A percentile compares a stretch with the other conserved stretches of the same genome.
These are phyloP conservation scores for Colletotrichum endophyticum DNA, from an alignment of 2,329 filamentous ascomycete genomes.

Conservation along the genomic window DNA sequence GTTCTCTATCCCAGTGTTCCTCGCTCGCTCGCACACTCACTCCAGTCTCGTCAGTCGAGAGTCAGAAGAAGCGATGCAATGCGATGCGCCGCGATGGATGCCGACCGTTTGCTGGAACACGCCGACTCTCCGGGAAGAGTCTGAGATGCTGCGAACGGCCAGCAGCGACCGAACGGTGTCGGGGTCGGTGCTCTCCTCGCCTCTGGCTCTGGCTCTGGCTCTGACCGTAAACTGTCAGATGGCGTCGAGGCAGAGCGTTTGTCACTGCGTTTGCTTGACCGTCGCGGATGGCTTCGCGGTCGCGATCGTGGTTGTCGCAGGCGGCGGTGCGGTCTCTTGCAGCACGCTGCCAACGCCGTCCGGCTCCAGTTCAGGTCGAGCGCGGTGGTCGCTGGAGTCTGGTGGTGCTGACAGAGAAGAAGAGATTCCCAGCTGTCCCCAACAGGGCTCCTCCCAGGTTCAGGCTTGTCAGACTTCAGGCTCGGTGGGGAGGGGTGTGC, in stretches of 20 bases:
- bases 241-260: slow-evolving; percentile 11
- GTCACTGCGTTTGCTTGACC: slow-evolving; percentile 12
- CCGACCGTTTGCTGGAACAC: slow-evolving; percentile 19
- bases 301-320: neutral
- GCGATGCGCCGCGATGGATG: neutral
- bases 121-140: neutral
- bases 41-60: neutral
- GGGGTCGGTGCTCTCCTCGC: slow-evolving; percentile 6
- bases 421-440: neutral
- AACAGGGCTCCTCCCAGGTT: neutral
- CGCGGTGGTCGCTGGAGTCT: neutral
- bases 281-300: neutral
- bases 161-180: neutral
- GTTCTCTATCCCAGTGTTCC: neutral
- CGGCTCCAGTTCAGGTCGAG: neutral
- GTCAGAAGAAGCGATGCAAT: neutral
- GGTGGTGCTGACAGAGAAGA: neutral
- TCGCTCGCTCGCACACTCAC: neutral
- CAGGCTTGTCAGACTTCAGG: slow-evolving; percentile 14
- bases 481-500: neutral
- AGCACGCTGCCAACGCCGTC: neutral
- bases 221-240: slow-evolving; percentile 4
- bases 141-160: neutral
- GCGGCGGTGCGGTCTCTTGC: neutral
- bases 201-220: neutral